These are phyloP conservation scores for Crucihimalaya himalaica DNA, from an alignment of 345 rosid genomes.

Conservation along the genomic window DNA sequence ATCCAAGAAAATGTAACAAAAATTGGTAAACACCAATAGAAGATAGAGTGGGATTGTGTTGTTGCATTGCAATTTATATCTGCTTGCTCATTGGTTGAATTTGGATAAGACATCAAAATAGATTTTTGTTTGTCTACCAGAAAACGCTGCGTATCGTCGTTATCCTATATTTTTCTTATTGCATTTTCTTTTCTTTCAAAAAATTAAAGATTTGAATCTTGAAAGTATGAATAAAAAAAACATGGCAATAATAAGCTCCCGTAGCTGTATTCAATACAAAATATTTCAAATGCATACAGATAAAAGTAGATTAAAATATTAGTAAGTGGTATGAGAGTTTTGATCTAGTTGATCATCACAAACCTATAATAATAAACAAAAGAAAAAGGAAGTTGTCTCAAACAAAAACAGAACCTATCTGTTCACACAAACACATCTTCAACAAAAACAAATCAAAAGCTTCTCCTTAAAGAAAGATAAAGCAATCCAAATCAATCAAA, in stretches of 20 bases:
- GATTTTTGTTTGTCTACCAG: conserved; percentile 22
- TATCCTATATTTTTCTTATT: background rate
- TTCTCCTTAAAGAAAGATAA: conserved; percentile 66
- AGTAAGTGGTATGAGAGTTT: conserved; percentile 25
- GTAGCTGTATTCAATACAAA: conserved; percentile 29
- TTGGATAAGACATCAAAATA: conserved; percentile 48
- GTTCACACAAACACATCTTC: conserved; percentile 13
- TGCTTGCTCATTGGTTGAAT: conserved; percentile 47
- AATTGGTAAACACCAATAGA: conserved; percentile 31
- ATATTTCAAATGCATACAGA: conserved; percentile 33
- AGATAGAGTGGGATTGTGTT: conserved; percentile 38
- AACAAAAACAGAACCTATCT: conserved; percentile 29
- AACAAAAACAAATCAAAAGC: background rate
- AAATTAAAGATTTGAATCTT: conserved; percentile 8
- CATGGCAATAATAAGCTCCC: conserved; percentile 4
- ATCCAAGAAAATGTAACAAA: background rate
- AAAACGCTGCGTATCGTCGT: conserved; percentile 23
- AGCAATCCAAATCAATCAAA: conserved; percentile 86
- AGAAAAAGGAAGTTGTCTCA: background rate
- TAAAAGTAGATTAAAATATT: background rate
- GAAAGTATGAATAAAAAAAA: background rate
- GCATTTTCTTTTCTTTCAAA: background rate
- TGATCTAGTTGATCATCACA: conserved; percentile 40
- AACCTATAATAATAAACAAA: background rate
- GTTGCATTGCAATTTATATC: conserved; percentile 32